A percentile compares a stretch with the other conserved stretches of the same genome.
phyloP scores from a whole-genome alignment of 208 protist genomes.

The Endotrypanum monterogeii region DNA sequence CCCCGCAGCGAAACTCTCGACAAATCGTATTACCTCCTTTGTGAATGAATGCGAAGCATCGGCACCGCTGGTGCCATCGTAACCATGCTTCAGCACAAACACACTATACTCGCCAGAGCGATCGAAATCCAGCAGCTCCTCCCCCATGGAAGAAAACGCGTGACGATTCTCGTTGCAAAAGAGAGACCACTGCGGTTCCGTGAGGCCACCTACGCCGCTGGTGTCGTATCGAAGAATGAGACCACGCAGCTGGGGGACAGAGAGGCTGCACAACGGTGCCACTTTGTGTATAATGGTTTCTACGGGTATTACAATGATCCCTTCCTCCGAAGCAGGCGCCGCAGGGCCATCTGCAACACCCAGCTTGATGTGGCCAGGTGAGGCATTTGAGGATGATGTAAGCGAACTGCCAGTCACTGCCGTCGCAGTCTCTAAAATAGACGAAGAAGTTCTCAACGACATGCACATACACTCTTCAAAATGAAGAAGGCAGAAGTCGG shows the following conservation, averaged over 20 bases:
- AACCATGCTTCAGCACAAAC: conserved; percentile 39
- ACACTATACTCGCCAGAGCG: conserved; percentile 69
- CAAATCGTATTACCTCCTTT: conserved; percentile 62
- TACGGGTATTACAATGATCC: conserved; percentile 47
- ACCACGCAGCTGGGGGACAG: conserved; percentile 38
- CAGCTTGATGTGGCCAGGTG: background rate
- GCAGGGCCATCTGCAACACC: background rate
- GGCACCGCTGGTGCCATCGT: conserved; percentile 13
- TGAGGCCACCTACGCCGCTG: conserved; percentile 53
- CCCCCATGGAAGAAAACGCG: conserved; percentile 54
- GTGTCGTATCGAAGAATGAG: conserved; percentile 66
- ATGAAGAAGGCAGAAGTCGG: background rate
- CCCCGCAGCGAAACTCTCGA: conserved; percentile 92
- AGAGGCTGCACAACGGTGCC: conserved; percentile 45
- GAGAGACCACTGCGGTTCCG: conserved; percentile 62
- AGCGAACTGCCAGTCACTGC: background rate
- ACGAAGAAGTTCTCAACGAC: conserved; percentile 15
- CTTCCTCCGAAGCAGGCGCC: background rate
- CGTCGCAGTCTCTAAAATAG: background rate
- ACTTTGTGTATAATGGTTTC: conserved; percentile 63
- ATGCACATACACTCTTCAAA: conserved; percentile 10
- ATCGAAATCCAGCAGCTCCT: conserved; percentile 62
- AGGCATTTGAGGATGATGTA: background rate
- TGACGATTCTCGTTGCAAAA: conserved; percentile 78
- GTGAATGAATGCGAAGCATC: conserved; percentile 23